A percentile compares a stretch with the other conserved stretches of the same genome.
Evolutionary conservation across 306 rosid species (phyloP).

Genomic region (Trifolium subterraneum): DNA sequence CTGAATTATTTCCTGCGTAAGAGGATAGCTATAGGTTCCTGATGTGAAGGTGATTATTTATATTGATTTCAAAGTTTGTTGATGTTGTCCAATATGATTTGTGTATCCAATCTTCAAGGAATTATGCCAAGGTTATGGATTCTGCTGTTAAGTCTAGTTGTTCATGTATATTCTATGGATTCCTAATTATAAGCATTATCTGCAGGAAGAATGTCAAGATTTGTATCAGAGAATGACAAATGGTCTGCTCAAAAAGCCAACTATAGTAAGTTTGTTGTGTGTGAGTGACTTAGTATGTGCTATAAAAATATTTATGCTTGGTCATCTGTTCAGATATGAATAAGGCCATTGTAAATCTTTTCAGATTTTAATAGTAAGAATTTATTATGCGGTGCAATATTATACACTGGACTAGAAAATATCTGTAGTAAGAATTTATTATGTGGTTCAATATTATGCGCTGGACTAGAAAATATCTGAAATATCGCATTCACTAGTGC

Average conservation of each 20-base stretch:
- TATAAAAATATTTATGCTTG: slow-evolving; percentile 1
- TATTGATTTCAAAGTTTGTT: slow-evolving; percentile 9
- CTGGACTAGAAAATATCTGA: no score
- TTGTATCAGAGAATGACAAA: slow-evolving; percentile 57
- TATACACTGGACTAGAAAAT: slow-evolving; percentile 16
- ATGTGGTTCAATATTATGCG: no score
- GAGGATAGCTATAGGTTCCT: slow-evolving; percentile 23
- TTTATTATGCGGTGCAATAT: neutral
- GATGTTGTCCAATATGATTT: slow-evolving; percentile 20
- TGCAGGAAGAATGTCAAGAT: slow-evolving; percentile 89
- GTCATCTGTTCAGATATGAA: slow-evolving; percentile 15
- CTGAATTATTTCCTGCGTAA: slow-evolving; percentile 2
- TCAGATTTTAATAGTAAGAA: neutral
- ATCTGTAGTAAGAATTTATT: no score
- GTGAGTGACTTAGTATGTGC: slow-evolving; percentile 11
- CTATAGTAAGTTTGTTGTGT: slow-evolving; percentile 64
- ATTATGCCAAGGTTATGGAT: slow-evolving; percentile 33
- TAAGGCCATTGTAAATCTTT: neutral
- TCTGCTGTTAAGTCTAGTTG: slow-evolving; percentile 28
- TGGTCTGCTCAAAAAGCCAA: slow-evolving; percentile 69
- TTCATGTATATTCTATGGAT: slow-evolving; percentile 21
- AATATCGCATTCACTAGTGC: no score
- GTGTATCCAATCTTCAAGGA: neutral
- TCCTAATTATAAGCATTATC: slow-evolving; percentile 3
- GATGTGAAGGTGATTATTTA: slow-evolving; percentile 19